These are phyloP conservation scores for Microcera coccophila DNA, from an alignment of 2,329 filamentous ascomycete genomes.

Conservation along the genomic window DNA sequence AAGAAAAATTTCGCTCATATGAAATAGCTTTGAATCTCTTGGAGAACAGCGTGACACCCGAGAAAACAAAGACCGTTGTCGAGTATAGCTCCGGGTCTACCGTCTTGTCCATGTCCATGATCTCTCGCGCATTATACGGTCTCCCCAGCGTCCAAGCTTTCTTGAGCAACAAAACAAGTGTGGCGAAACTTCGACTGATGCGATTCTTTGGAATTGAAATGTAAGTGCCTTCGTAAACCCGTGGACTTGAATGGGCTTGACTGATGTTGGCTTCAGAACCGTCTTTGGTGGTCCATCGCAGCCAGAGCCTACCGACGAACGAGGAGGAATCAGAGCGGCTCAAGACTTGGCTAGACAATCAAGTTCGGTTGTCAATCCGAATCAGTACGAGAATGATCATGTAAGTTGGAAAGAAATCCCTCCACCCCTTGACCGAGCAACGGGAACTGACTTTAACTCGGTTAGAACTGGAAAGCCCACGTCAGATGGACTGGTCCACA, in stretches of 20 bases:
- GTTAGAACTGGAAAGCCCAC: conserved; percentile 51
- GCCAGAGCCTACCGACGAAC: conserved; percentile 50
- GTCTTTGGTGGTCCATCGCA: conserved; percentile 58
- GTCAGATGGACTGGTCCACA: conserved; percentile 58
- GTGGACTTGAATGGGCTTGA: neutral
- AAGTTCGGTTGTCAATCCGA: conserved; percentile 46
- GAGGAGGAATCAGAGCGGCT: conserved; percentile 51
- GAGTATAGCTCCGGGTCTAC: conserved; percentile 62
- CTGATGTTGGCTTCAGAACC: conserved; percentile 31
- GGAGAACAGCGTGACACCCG: conserved; percentile 17
- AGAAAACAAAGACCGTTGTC: conserved; percentile 49
- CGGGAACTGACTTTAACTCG: neutral
- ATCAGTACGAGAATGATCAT: conserved; percentile 53
- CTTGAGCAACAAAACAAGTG: conserved; percentile 56
- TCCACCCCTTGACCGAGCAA: too few species aligned
- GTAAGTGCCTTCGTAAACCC: conserved; percentile 22
- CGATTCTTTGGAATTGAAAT: conserved; percentile 57
- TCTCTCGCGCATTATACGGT: conserved; percentile 48
- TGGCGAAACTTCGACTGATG: conserved; percentile 52
- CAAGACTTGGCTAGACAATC: conserved; percentile 39
- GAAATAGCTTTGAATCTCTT: conserved; percentile 47
- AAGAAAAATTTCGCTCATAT: neutral
- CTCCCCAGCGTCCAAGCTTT: conserved; percentile 52
- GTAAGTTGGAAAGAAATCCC: conserved; percentile 10
- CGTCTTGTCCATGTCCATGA: conserved; percentile 56